A percentile compares a stretch with the other conserved stretches of the same genome.
Evolutionary conservation across 2,329 filamentous ascomycete genomes (phyloP).

Genomic region (Exophiala spinifera): DNA sequence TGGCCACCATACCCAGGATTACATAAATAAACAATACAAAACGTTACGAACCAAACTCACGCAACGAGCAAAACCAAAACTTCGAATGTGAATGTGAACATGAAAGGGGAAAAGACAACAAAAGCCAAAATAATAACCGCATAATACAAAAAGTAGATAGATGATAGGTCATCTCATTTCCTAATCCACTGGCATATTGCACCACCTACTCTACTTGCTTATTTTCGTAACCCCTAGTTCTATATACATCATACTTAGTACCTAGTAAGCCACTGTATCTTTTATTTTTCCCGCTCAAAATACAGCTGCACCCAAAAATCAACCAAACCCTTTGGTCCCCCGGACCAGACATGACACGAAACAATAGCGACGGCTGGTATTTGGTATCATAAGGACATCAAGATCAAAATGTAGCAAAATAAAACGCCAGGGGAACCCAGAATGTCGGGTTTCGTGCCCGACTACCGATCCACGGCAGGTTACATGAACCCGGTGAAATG

Average conservation of each 20-base stretch:
- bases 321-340: no score
- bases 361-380: background rate
- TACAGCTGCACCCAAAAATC: background rate
- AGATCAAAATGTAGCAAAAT: background rate
- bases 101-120: no score
- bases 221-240: background rate
- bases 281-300: background rate
- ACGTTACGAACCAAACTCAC: no score
- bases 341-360: background rate
- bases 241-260: background rate
- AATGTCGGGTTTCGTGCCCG: no score
- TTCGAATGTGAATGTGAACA: no score
- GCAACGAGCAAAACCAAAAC: no score
- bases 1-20: no score
- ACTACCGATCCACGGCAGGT: no score
- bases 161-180: background rate
- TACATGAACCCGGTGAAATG: background rate
- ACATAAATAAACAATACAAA: no score
- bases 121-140: no score
- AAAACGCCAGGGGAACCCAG: no score
- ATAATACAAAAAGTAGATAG: no score
- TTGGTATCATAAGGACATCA: slow-evolving; percentile 5
- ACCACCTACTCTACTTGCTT: background rate
- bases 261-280: background rate
- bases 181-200: background rate